A percentile compares a stretch with the other conserved stretches of the same genome.
phyloP scores from a whole-genome alignment of 108 stramenopile species.

The Fistulifera pelliculosa region DNA sequence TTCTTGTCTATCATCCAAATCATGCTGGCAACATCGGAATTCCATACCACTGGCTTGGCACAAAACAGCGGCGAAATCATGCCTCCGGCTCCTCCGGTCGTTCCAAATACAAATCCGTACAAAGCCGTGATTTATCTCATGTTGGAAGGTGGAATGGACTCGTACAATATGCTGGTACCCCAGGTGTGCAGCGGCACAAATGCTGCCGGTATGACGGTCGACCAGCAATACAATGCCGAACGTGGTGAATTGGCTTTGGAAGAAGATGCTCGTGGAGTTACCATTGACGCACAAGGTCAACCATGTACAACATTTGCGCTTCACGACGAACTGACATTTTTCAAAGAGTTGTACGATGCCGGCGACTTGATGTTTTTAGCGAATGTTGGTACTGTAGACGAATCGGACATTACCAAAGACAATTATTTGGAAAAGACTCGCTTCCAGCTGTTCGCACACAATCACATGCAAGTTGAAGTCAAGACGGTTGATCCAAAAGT shows the following conservation, averaged over 20 bases:
- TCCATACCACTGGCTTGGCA: constrained; percentile 17
- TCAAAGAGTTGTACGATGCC: constrained; percentile 27
- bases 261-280: constrained; percentile 10
- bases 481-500: constrained; percentile 28
- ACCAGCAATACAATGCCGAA: constrained; percentile 22
- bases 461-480: constrained; percentile 28
- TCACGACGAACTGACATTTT: constrained; percentile 16
- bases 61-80: constrained; percentile 3
- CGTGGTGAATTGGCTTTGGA: constrained; percentile 15
- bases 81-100: background rate
- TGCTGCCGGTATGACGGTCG: constrained; percentile 8
- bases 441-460: constrained; percentile 53
- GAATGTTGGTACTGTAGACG: constrained; percentile 24
- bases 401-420: constrained; percentile 13
- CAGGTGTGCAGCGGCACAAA: constrained; percentile 19
- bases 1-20: constrained; percentile 6
- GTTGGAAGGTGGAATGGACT: constrained; percentile 45
- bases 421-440: constrained; percentile 11
- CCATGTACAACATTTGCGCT: constrained; percentile 36
- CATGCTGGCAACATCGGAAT: constrained; percentile 23
- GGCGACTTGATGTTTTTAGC: constrained; percentile 36
- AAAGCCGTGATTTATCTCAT: constrained; percentile 54
- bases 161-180: constrained; percentile 51
- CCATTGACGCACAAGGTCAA: constrained; percentile 22
- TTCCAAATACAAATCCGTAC: constrained; percentile 27